Conservation (phyloP, 1,284 basidiomycete species). For the Cryptococcus floricola region DNA sequence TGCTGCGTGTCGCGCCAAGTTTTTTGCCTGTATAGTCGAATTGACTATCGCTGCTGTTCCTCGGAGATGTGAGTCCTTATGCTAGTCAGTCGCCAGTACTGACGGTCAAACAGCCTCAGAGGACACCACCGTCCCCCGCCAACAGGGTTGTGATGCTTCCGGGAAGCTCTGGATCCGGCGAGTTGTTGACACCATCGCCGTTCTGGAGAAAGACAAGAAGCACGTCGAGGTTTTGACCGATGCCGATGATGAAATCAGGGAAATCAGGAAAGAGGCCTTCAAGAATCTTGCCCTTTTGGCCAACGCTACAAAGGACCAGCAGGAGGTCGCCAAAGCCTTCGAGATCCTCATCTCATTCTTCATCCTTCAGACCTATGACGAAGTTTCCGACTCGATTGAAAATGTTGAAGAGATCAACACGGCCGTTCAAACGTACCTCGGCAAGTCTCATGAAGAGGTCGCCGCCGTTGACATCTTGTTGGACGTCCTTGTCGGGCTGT, state of each 20-base stretch:
- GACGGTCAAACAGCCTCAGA: slow-evolving; percentile 7
- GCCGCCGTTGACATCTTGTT: slow-evolving; percentile 77
- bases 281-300: slow-evolving; percentile 45
- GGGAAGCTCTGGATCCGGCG: slow-evolving; percentile 77
- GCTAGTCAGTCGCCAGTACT: slow-evolving; percentile 21
- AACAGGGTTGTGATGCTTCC: slow-evolving; percentile 61
- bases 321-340: slow-evolving; percentile 58
- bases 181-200: slow-evolving; percentile 60
- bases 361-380: slow-evolving; percentile 67
- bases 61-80: slow-evolving; percentile 53
- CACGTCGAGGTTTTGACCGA: slow-evolving; percentile 61
- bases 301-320: slow-evolving; percentile 44
- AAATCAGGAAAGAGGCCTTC: slow-evolving; percentile 54
- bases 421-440: slow-evolving; percentile 24
- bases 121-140: slow-evolving; percentile 56
- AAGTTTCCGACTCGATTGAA: slow-evolving; percentile 57
- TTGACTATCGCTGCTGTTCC: slow-evolving; percentile 60
- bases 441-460: slow-evolving; percentile 43
- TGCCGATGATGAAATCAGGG: slow-evolving; percentile 58
- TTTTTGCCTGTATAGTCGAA: slow-evolving; percentile 72
- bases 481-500: slow-evolving; percentile 79
- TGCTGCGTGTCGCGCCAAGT: slow-evolving; percentile 61
- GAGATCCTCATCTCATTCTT: slow-evolving; percentile 68
- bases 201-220: slow-evolving; percentile 63
- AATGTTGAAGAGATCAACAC: slow-evolving; percentile 55